Percentiles rank a stretch among this genome's conserved stretches.
Conservation (phyloP, 2,329 filamentous ascomycete species). For the Cytospora schulzeri region DNA sequence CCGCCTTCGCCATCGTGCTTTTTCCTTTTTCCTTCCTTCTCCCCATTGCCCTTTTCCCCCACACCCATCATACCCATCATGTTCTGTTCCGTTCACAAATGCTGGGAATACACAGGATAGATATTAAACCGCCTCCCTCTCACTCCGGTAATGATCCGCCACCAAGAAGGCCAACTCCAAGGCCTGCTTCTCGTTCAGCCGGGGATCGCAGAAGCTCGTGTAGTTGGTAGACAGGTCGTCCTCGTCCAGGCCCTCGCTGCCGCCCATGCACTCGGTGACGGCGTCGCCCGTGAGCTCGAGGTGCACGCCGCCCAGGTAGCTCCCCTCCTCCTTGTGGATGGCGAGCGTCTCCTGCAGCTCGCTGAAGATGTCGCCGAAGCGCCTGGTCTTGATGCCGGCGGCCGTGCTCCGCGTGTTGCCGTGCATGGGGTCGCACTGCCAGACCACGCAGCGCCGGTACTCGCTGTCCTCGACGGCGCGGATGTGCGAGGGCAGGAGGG, state of each 20-base stretch:
- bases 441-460: slow-evolving; percentile 70
- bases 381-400: slow-evolving; percentile 84
- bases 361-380: slow-evolving; percentile 85
- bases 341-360: slow-evolving; percentile 82
- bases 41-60: too few species aligned
- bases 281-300: slow-evolving; percentile 94
- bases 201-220: slow-evolving; percentile 92
- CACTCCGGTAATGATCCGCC: slow-evolving; percentile 70
- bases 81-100: background rate
- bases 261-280: slow-evolving; percentile 94
- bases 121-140: slow-evolving; percentile 31
- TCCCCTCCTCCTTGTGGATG: slow-evolving; percentile 81
- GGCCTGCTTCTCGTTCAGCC: slow-evolving; percentile 96
- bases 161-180: slow-evolving; percentile 93
- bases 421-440: slow-evolving; percentile 99
- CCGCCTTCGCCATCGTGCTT: background rate
- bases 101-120: background rate
- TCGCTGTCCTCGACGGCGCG: slow-evolving; percentile 81
- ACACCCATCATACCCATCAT: background rate
- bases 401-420: slow-evolving; percentile 74
- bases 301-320: slow-evolving; percentile 91
- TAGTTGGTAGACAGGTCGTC: slow-evolving; percentile 90
- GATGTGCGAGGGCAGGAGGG: slow-evolving; percentile 82
- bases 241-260: slow-evolving; percentile 83
- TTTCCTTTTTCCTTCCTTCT: too few species aligned